Conservation (phyloP, 768 basidiomycete genomes). For the Tricholoma furcatifolium region DNA sequence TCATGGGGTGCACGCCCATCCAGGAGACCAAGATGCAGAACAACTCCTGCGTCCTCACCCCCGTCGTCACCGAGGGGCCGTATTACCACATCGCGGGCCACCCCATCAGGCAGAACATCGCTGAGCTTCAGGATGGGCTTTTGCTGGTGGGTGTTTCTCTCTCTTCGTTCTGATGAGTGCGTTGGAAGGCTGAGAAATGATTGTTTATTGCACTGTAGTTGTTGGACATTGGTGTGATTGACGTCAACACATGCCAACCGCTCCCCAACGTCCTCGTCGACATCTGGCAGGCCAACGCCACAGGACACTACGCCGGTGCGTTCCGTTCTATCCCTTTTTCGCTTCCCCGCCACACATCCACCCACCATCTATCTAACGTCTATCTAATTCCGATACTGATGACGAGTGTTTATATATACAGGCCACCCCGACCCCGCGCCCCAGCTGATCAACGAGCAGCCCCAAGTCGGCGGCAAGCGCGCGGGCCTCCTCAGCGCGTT, state of each 20-base stretch:
- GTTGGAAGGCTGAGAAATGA: neutral
- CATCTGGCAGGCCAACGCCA: constrained; percentile 59
- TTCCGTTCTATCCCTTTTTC: neutral
- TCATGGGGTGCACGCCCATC: constrained; percentile 47
- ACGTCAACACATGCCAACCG: constrained; percentile 55
- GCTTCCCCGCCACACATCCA: too few relatives aligned
- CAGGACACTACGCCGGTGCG: constrained; percentile 50
- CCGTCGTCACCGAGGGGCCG: constrained; percentile 53
- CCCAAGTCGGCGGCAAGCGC: constrained; percentile 45
- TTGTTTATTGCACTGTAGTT: constrained; percentile 27
- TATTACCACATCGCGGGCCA: constrained; percentile 52
- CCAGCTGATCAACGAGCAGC: constrained; percentile 40
- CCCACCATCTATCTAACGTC: too few relatives aligned
- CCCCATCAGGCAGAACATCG: constrained; percentile 53
- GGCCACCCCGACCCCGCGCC: constrained; percentile 48
- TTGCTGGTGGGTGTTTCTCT: constrained; percentile 34
- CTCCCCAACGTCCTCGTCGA: constrained; percentile 57
- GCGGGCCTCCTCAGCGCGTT: constrained; percentile 41
- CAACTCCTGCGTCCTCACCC: constrained; percentile 53
- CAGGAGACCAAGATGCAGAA: constrained; percentile 49
- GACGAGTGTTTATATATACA: constrained; percentile 5
- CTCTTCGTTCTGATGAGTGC: neutral
- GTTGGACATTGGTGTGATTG: constrained; percentile 57
- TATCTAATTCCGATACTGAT: neutral
- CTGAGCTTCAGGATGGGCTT: constrained; percentile 50